Evolutionary conservation across 2,329 filamentous ascomycete genomes (phyloP).

Genomic region (Venturia carpophila): DNA sequence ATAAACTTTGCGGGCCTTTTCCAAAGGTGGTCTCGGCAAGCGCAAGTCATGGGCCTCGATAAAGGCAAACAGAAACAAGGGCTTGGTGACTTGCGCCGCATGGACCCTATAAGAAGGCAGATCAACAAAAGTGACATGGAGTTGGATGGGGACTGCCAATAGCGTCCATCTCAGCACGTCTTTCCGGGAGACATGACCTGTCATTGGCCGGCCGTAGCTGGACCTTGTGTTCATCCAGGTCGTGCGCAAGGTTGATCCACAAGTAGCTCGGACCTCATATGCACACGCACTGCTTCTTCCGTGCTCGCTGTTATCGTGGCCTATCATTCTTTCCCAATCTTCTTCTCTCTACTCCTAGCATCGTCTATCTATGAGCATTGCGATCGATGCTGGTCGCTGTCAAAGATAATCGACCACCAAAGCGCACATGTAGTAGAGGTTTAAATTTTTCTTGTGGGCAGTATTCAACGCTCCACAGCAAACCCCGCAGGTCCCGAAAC

Average conservation of each 20-base stretch:
- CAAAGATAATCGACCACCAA: neutral
- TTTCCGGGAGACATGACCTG: neutral
- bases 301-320: neutral
- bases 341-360: neutral
- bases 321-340: neutral
- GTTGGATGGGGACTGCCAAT: neutral
- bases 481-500: neutral
- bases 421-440: neutral
- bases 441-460: neutral
- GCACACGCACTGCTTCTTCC: neutral
- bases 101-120: neutral
- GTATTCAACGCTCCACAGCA: neutral
- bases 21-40: neutral
- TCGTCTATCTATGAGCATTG: neutral
- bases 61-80: neutral
- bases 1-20: neutral
- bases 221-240: neutral
- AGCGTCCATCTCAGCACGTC: slow-evolving; percentile 7
- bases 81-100: slow-evolving; percentile 3
- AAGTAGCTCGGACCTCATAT: slow-evolving; percentile 3
- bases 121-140: slow-evolving; percentile 11
- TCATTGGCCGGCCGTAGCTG: slow-evolving; percentile 2
- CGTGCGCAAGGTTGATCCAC: neutral
- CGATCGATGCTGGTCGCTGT: neutral
- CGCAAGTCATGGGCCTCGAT: neutral